Conservation (phyloP, 768 basidiomycete species). For the Butyriboletus loyo region DNA sequence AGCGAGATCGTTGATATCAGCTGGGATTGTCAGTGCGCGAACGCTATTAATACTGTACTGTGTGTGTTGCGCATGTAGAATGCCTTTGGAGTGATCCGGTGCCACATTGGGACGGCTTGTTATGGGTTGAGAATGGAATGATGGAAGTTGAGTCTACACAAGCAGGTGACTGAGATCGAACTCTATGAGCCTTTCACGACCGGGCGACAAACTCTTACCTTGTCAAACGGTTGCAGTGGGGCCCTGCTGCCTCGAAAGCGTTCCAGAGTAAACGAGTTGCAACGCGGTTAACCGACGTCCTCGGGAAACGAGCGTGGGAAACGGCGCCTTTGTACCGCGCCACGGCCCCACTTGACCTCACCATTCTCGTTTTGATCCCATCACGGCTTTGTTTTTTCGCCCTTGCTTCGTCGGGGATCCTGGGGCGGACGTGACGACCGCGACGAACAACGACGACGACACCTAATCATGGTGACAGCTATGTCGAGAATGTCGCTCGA, state of each 20-base stretch:
- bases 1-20: neutral
- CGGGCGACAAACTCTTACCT: neutral
- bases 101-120: too few species aligned
- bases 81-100: neutral
- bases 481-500: constrained; percentile 20
- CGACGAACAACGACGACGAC: constrained; percentile 5
- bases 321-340: constrained; percentile 12
- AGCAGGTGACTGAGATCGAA: constrained; percentile 2
- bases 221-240: constrained; percentile 4
- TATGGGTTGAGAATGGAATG: neutral
- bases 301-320: constrained; percentile 26
- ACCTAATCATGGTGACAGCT: constrained; percentile 14
- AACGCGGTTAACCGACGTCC: constrained; percentile 14
- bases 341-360: constrained; percentile 3
- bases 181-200: neutral
- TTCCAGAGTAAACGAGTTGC: neutral
- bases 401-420: constrained; percentile 11
- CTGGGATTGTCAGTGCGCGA: neutral
- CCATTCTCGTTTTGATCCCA: constrained; percentile 12
- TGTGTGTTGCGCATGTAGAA: too few species aligned
- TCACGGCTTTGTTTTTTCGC: constrained; percentile 21
- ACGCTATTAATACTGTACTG: too few species aligned
- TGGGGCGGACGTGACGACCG: constrained; percentile 11
- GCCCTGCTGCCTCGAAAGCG: too few species aligned
- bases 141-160: neutral